A percentile compares a stretch with the other conserved stretches of the same genome.
Conservation (phyloP, 495 filamentous ascomycete species). For the Echria macrotheca region DNA sequence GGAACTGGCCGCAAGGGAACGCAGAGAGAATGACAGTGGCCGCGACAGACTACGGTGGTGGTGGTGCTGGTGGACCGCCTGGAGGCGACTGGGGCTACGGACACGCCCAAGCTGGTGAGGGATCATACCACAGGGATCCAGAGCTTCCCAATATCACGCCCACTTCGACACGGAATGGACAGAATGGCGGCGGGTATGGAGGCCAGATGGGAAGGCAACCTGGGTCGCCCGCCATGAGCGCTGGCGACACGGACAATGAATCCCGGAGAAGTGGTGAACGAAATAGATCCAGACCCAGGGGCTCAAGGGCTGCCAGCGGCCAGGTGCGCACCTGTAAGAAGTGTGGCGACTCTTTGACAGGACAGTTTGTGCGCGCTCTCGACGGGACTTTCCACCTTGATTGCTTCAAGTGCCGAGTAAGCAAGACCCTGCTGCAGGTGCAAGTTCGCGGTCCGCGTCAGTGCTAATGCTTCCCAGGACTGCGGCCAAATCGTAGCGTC, state of each 20-base stretch:
- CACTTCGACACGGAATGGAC: conserved; percentile 33
- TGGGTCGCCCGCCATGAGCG: conserved; percentile 38
- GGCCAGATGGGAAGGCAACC: conserved; percentile 27
- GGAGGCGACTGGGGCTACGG: conserved; percentile 22
- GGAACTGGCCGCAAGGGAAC: conserved; percentile 14
- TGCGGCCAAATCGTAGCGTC: conserved; percentile 94
- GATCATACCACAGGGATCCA: conserved; percentile 30
- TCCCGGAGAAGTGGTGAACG: conserved; percentile 43
- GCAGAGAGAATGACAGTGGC: conserved; percentile 22
- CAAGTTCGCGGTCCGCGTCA: no score
- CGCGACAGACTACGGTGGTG: conserved; percentile 25
- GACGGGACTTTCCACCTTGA: conserved; percentile 93
- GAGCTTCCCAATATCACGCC: conserved; percentile 33
- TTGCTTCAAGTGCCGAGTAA: conserved; percentile 94
- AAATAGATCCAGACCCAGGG: conserved; percentile 40
- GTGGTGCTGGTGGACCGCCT: conserved; percentile 13
- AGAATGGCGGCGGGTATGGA: conserved; percentile 17
- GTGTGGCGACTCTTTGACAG: conserved; percentile 77
- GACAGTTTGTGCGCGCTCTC: conserved; percentile 92
- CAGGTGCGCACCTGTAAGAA: conserved; percentile 73
- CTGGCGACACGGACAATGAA: conserved; percentile 29
- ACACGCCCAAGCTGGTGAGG: not conserved
- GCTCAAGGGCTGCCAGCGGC: conserved; percentile 45
- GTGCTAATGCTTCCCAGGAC: no score
- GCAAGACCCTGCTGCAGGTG: no score